Conservation (phyloP, 2,329 filamentous ascomycete genomes). For the Penicillium concentricum region DNA sequence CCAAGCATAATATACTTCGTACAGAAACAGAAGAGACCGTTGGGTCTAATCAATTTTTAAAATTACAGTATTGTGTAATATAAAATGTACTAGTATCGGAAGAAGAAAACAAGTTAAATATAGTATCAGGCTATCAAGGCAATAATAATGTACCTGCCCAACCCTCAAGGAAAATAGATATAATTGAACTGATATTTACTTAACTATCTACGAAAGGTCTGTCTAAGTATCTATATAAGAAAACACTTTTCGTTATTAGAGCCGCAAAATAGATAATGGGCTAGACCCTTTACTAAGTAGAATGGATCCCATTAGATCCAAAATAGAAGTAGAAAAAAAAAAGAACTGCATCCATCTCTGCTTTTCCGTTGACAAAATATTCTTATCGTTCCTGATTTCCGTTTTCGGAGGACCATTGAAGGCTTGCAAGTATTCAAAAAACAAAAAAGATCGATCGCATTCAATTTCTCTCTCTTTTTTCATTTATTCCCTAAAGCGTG, state of each 20-base stretch:
- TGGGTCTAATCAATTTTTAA: background rate
- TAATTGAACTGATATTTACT: background rate
- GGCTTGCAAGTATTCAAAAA: background rate
- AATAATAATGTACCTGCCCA: background rate
- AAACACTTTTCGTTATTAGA: too few species aligned
- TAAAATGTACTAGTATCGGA: background rate
- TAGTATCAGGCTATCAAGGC: background rate
- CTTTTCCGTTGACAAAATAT: constrained; percentile 2
- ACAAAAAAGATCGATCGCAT: constrained; percentile 5
- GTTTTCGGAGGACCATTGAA: constrained; percentile 37
- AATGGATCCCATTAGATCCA: background rate
- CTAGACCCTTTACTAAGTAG: background rate
- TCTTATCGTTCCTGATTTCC: constrained; percentile 27
- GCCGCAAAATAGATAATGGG: background rate
- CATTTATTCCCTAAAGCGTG: background rate
- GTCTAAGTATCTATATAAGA: too few species aligned
- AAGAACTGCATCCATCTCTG: constrained; percentile 12
- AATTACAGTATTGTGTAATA: background rate
- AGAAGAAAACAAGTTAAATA: background rate
- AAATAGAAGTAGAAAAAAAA: background rate
- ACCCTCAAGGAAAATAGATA: background rate
- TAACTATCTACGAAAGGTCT: too few species aligned
- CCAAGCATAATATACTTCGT: too few species aligned
- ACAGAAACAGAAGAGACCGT: background rate
- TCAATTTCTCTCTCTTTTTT: background rate